These are phyloP conservation scores for Curvularia hawaiiensis DNA, from an alignment of 2,329 filamentous ascomycete genomes.

Conservation along the genomic window DNA sequence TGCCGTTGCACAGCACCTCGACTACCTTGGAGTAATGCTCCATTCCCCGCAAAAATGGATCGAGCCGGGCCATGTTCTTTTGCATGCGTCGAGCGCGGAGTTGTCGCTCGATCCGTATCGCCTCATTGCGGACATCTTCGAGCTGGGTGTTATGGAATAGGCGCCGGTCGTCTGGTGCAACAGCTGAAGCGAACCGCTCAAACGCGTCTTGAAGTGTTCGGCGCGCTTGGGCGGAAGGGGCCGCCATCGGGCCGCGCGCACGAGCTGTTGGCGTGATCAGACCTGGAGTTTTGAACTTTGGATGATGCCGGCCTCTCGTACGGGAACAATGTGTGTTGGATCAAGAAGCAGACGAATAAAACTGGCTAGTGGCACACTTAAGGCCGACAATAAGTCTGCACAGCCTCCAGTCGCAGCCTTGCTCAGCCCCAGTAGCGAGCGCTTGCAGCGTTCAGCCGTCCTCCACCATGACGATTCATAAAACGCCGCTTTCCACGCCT, in stretches of 20 bases:
- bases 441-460: background rate
- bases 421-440: constrained; percentile 1
- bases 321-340: background rate
- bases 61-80: constrained; percentile 51
- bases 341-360: background rate
- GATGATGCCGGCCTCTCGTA: background rate
- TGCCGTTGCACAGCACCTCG: constrained; percentile 55
- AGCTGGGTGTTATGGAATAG: constrained; percentile 35
- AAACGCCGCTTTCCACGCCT: background rate
- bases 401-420: background rate
- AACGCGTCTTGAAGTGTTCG: constrained; percentile 17
- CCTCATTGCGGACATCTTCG: constrained; percentile 42
- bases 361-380: background rate
- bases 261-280: background rate
- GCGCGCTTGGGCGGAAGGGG: constrained; percentile 11
- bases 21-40: constrained; percentile 40
- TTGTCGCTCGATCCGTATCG: constrained; percentile 45
- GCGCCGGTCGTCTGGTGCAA: constrained; percentile 12
- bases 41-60: constrained; percentile 50
- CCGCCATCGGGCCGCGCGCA: constrained; percentile 5
- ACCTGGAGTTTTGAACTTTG: background rate
- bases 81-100: constrained; percentile 47
- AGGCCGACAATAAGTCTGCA: background rate
- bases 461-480: background rate
- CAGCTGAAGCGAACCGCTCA: constrained; percentile 17